These are phyloP conservation scores for Gnomoniopsis sp. DNA, from an alignment of 2,329 filamentous ascomycete species.

Conservation along the genomic window DNA sequence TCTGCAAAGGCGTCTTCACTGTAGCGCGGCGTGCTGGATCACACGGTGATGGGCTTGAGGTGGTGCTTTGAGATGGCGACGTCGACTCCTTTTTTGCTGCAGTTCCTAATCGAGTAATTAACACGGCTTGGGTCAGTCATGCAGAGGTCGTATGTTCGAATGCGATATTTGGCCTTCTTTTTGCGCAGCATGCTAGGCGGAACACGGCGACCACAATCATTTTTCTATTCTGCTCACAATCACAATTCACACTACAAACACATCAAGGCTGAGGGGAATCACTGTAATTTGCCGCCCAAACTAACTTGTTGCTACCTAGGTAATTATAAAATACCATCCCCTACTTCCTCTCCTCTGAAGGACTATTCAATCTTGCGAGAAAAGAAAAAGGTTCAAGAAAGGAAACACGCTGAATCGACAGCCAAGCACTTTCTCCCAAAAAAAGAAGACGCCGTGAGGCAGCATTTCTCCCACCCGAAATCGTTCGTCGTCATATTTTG, in stretches of 20 bases:
- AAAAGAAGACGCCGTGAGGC: slow-evolving; percentile 43
- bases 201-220: no score
- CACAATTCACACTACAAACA: not conserved
- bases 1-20: slow-evolving; percentile 70
- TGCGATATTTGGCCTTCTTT: not conserved
- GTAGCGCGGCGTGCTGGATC: slow-evolving; percentile 68
- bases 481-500: slow-evolving; percentile 17
- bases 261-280: not conserved
- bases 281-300: slow-evolving; percentile 7
- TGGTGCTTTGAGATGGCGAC: slow-evolving; percentile 52
- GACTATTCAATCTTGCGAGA: slow-evolving; percentile 5
- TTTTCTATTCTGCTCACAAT: not conserved
- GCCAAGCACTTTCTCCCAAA: no score
- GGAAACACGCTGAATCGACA: no score
- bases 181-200: no score
- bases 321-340: not conserved
- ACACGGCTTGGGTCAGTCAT: not conserved
- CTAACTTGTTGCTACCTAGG: slow-evolving; percentile 3
- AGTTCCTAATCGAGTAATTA: not conserved
- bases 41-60: slow-evolving; percentile 60
- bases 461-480: slow-evolving; percentile 35
- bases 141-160: not conserved
- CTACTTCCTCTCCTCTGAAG: not conserved
- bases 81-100: slow-evolving; percentile 38
- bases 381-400: not conserved